These are phyloP conservation scores for Lachnellula suecica DNA, from an alignment of 2,329 filamentous ascomycete species.

Conservation along the genomic window DNA sequence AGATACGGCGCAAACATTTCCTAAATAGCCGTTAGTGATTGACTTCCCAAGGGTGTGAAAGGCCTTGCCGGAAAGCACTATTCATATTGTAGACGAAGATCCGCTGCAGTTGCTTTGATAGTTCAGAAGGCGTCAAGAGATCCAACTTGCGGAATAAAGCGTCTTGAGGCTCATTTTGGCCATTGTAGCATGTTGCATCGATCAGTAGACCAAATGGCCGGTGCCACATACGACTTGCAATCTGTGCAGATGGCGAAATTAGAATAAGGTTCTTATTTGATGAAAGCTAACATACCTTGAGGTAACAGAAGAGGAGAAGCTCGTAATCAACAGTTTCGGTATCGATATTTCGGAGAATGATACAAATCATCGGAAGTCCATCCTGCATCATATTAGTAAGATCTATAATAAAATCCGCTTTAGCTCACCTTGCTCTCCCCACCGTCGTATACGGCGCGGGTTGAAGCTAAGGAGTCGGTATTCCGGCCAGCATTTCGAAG, in stretches of 20 bases:
- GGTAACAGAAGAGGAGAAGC: conserved; percentile 64
- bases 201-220: conserved; percentile 66
- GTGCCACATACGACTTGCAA: conserved; percentile 69
- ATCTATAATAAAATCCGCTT: not conserved
- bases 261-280: not conserved
- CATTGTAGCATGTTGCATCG: conserved; percentile 69
- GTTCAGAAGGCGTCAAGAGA: conserved; percentile 59
- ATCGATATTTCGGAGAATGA: conserved; percentile 68
- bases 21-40: conserved; percentile 39
- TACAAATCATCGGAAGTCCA: conserved; percentile 66
- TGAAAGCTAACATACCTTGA: conserved; percentile 49
- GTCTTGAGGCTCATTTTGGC: conserved; percentile 65
- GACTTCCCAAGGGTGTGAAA: conserved; percentile 55
- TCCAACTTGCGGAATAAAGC: conserved; percentile 64
- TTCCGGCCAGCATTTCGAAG: conserved; percentile 65
- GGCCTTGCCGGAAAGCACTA: conserved; percentile 65
- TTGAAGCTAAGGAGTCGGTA: conserved; percentile 63
- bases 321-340: conserved; percentile 65
- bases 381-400: conserved; percentile 43
- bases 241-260: conserved; percentile 39
- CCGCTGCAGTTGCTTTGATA: conserved; percentile 57
- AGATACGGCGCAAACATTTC: conserved; percentile 64
- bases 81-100: conserved; percentile 76
- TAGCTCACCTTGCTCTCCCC: conserved; percentile 62
- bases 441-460: conserved; percentile 67